A percentile compares a stretch with the other conserved stretches of the same genome.
Conservation (phyloP, 805 yeast genomes). For the Kuraishia cidri region DNA sequence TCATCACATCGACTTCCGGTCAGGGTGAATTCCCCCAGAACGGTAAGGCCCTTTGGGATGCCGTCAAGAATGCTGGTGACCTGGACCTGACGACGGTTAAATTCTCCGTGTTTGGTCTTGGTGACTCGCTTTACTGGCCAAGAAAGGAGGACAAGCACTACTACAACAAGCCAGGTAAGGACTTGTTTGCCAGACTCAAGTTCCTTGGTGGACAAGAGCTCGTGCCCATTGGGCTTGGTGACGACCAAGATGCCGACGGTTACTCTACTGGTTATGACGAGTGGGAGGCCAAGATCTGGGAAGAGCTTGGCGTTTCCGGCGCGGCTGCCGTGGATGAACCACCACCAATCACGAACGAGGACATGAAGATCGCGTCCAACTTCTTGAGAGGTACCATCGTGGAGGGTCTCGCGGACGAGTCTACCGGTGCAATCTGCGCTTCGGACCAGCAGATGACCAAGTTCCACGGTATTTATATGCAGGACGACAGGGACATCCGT, state of each 20-base stretch:
- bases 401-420: conserved; percentile 70
- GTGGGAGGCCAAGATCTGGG: conserved; percentile 87
- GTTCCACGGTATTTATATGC: conserved; percentile 98
- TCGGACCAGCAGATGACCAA: conserved; percentile 90
- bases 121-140: conserved; percentile 92
- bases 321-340: conserved; percentile 85
- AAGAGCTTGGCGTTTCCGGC: conserved; percentile 77
- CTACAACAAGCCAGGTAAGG: conserved; percentile 86
- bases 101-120: conserved; percentile 65
- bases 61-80: conserved; percentile 49
- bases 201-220: conserved; percentile 69
- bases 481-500: conserved; percentile 94
- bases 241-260: conserved; percentile 97
- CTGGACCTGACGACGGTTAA: conserved; percentile 52
- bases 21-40: conserved; percentile 85
- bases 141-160: conserved; percentile 91
- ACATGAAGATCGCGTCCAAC: conserved; percentile 82
- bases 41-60: conserved; percentile 74
- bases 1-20: conserved; percentile 71
- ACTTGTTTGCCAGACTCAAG: conserved; percentile 54
- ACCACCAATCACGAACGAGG: conserved; percentile 87
- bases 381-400: conserved; percentile 89
- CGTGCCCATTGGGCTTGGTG: conserved; percentile 80
- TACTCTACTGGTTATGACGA: conserved; percentile 81
- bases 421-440: conserved; percentile 89